A percentile compares a stretch with the other conserved stretches of the same genome.
phyloP scores from a whole-genome alignment of 768 basidiomycete genomes.

The Lepiota venenata region DNA sequence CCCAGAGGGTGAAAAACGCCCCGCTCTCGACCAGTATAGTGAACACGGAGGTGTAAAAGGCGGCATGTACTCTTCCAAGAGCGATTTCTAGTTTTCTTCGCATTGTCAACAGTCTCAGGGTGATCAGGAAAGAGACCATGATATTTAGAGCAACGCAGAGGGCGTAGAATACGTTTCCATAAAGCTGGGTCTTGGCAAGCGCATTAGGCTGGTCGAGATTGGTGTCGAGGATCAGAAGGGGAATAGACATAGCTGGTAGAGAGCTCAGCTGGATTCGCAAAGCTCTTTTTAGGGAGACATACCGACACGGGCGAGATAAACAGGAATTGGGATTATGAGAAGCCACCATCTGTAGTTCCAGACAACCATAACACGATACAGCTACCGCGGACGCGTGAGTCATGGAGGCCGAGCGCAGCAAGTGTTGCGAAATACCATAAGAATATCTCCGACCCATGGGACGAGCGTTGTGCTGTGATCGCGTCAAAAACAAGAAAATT shows the following conservation, averaged over 20 bases:
- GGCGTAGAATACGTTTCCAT: slow-evolving; percentile 24
- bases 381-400: slow-evolving; percentile 15
- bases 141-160: slow-evolving; percentile 30
- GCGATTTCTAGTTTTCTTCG: slow-evolving; percentile 30
- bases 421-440: slow-evolving; percentile 25
- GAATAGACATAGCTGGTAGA: slow-evolving; percentile 29
- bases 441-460: slow-evolving; percentile 32
- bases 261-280: background rate
- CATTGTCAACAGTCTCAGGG: slow-evolving; percentile 27
- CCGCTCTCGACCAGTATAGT: slow-evolving; percentile 39
- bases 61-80: slow-evolving; percentile 31
- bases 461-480: slow-evolving; percentile 24
- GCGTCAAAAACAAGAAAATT: background rate
- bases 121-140: slow-evolving; percentile 25
- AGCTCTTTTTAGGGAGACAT: background rate
- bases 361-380: slow-evolving; percentile 31
- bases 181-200: slow-evolving; percentile 13
- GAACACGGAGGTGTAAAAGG: slow-evolving; percentile 31
- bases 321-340: slow-evolving; percentile 21
- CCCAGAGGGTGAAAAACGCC: slow-evolving; percentile 35
- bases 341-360: slow-evolving; percentile 30
- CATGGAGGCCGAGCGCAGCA: background rate
- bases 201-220: slow-evolving; percentile 14
- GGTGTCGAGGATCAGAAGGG: slow-evolving; percentile 26
- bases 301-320: slow-evolving; percentile 34